Percentiles rank a stretch among this genome's conserved stretches.
Conservation (phyloP, 768 basidiomycete species). For the Suillus brevipes region DNA sequence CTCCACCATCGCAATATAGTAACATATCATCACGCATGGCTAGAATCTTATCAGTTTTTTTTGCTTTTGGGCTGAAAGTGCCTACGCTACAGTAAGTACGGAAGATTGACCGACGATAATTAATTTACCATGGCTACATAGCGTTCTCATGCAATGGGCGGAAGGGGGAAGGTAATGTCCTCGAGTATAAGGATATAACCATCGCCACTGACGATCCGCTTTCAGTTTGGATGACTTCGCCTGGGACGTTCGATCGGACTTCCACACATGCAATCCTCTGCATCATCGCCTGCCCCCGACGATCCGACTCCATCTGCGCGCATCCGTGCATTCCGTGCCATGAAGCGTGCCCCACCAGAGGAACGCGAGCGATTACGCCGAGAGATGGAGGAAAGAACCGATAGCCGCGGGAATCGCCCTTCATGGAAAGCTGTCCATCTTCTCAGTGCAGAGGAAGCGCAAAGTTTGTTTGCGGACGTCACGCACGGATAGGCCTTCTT, state of each 20-base stretch:
- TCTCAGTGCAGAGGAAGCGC: constrained; percentile 81
- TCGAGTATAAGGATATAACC: background rate
- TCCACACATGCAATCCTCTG: constrained; percentile 43
- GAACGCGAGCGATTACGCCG: constrained; percentile 62
- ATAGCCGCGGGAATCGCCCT: constrained; percentile 24
- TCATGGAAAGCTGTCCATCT: constrained; percentile 79
- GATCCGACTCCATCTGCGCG: constrained; percentile 64
- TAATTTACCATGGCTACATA: constrained; percentile 28
- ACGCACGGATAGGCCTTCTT: constrained; percentile 85
- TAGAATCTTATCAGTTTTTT: constrained; percentile 85
- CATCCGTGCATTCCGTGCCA: constrained; percentile 73
- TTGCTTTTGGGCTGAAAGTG: constrained; percentile 83
- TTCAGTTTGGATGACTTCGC: constrained; percentile 75
- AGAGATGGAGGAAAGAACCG: constrained; percentile 42
- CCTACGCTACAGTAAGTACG: constrained; percentile 78
- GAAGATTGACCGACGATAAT: background rate
- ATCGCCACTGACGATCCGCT: background rate
- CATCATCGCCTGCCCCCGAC: constrained; percentile 34
- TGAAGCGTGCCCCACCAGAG: constrained; percentile 62
- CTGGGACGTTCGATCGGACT: constrained; percentile 54
- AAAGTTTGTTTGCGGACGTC: constrained; percentile 79
- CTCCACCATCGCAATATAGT: constrained; percentile 92
- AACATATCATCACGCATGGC: constrained; percentile 95
- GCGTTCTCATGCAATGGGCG: constrained; percentile 92
- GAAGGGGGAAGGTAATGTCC: constrained; percentile 68